Evolutionary conservation across 73 alveolate species (phyloP), one percentile per base, ranked within the genome.

Genomic region (Tetrahymena thermophila): DNA sequence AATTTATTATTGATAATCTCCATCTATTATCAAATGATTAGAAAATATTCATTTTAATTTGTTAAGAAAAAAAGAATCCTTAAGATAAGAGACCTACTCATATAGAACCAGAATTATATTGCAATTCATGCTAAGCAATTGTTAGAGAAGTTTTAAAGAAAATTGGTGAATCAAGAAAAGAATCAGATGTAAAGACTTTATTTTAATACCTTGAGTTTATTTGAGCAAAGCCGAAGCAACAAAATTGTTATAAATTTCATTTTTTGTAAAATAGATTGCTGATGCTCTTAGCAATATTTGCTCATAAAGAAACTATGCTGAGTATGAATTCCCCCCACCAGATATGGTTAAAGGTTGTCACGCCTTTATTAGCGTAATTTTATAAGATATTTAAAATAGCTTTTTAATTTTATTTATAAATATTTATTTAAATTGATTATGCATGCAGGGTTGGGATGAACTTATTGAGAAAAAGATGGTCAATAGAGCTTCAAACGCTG

Each of bases 271-370:
- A 25, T 34, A 85, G 94, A 44, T 94, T 34, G 55, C 94, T 85
- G 96, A 94, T 94, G 95, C 96, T 85, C 37, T 94, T 15, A 44
- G 57, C 37, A 93, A 38, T 11, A 94, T 94, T 44, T 94, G 96
- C 31, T 35, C 93, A 40, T 35, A 56, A 85, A 94, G 56, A 84
- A 94, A 94, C 44, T 94, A 71, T 85, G 93, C 50, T 35, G 94
- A 85, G 31, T 94, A 94, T 43, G 96, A 94, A 94, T 94, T 84
- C 43, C 96, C 96, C 28, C 96, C 96, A 25, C 96, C 96, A 31
- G 96, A 94, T 94, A 71, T 71, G 89, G 37, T 71, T 71, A 71
- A 71, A 19, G 89, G 89, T 25, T 71, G 89, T 34, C 89, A 71
- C 23, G 89, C 89, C 23, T 71, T 71, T 31, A 71, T 71, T 31